Conservation (phyloP, 495 filamentous ascomycete genomes). For the Alectoria sarmentosa region DNA sequence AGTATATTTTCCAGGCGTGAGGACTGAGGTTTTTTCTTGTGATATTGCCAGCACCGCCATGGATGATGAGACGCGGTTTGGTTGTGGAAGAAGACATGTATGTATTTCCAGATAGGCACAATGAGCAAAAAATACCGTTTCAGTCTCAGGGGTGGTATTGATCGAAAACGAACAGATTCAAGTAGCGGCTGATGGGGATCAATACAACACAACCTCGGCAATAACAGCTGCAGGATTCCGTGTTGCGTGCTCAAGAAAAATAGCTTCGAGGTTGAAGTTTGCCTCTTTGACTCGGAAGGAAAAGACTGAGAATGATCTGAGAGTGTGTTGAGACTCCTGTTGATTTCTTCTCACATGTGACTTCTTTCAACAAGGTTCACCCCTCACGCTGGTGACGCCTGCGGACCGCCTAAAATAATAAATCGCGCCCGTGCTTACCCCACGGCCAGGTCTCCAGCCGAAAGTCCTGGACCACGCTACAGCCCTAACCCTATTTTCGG, state of each 20-base stretch:
- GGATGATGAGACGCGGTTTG: constrained; percentile 70
- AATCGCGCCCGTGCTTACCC: no score
- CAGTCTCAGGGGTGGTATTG: neutral
- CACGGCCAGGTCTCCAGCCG: no score
- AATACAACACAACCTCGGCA: no score
- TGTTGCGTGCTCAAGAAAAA: neutral
- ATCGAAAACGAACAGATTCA: neutral
- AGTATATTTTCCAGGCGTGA: constrained; percentile 51
- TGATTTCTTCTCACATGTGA: neutral
- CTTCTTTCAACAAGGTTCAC: no score
- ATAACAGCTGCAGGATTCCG: neutral
- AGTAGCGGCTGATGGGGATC: no score
- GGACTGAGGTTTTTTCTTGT: constrained; percentile 58
- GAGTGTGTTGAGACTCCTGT: neutral
- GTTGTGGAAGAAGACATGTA: constrained; percentile 24
- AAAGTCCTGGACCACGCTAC: no score
- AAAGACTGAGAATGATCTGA: neutral
- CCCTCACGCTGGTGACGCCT: no score
- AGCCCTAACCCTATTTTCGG: no score
- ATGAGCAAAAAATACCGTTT: neutral
- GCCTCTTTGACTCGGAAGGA: no score
- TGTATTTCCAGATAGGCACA: no score
- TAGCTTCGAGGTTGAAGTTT: no score
- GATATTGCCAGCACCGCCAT: constrained; percentile 83
- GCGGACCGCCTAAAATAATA: no score